phyloP scores from a whole-genome alignment of 495 filamentous ascomycete species.

The Penicillium silybi region DNA sequence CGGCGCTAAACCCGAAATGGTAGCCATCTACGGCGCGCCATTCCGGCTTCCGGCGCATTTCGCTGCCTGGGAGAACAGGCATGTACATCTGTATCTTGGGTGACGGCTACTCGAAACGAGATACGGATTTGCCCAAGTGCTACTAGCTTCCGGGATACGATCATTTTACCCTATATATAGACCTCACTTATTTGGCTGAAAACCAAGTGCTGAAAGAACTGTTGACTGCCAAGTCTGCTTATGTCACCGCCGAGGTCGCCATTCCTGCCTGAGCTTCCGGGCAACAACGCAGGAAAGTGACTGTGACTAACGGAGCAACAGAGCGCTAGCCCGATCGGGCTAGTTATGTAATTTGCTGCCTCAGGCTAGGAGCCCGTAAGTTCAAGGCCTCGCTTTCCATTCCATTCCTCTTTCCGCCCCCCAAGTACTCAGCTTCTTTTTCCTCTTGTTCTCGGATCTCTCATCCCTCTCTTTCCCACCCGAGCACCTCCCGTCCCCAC shows the following conservation, averaged over 20 bases:
- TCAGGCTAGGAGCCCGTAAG: conserved; percentile 30
- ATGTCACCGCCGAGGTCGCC: not conserved
- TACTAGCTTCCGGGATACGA: not conserved
- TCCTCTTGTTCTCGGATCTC: conserved; percentile 12
- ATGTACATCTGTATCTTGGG: no score
- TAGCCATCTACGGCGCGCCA: conserved; percentile 18
- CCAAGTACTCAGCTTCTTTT: conserved; percentile 25
- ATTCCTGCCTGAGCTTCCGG: conserved; percentile 5
- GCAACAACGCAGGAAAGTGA: no score
- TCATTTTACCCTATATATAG: no score
- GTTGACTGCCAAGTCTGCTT: not conserved
- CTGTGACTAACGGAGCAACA: no score
- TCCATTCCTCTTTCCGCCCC: conserved; percentile 30
- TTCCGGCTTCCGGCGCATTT: conserved; percentile 27
- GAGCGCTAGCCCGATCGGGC: not conserved
- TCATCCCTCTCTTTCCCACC: conserved; percentile 9
- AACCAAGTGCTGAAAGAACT: not conserved
- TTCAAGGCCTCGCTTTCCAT: conserved; percentile 39
- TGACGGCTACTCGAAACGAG: no score
- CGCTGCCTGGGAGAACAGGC: conserved; percentile 2
- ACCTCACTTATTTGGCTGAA: no score
- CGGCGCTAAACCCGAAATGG: conserved; percentile 36
- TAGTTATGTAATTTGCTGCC: conserved; percentile 17
- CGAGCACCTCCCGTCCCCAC: not conserved
- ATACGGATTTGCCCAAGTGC: no score